A percentile compares a stretch with the other conserved stretches of the same genome.
Conservation (phyloP, 805 yeast genomes). For the Sugiyamaella smithiae region DNA sequence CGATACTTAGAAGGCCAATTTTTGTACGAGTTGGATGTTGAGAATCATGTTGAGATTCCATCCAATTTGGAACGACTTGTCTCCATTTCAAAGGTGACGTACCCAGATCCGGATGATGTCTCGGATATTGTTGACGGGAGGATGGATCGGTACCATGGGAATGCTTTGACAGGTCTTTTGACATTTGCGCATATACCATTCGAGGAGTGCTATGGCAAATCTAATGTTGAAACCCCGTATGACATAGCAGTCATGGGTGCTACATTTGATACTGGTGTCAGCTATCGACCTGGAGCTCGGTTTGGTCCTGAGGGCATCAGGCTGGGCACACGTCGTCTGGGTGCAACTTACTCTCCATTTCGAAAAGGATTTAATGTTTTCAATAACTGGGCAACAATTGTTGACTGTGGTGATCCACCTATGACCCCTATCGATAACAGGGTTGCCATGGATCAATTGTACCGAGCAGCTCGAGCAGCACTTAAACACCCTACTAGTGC, state of each 20-base stretch:
- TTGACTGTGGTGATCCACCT: conserved; percentile 68
- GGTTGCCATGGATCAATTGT: conserved; percentile 57
- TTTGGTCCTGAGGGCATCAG: conserved; percentile 59
- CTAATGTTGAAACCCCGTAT: conserved; percentile 33
- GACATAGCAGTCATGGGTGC: conserved; percentile 76
- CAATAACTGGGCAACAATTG: conserved; percentile 19
- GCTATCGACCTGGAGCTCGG: conserved; percentile 76
- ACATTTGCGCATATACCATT: conserved; percentile 5
- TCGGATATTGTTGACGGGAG: background rate
- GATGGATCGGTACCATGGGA: conserved; percentile 2
- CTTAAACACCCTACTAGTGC: conserved; percentile 23
- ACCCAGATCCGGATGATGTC: background rate
- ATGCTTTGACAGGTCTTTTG: conserved; percentile 1
- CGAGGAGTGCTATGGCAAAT: background rate
- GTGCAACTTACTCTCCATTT: background rate
- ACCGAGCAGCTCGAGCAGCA: conserved; percentile 47
- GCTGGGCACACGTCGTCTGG: conserved; percentile 42
- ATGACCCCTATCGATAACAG: conserved; percentile 63
- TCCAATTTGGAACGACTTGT: background rate
- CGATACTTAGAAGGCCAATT: background rate
- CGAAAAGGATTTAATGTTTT: background rate
- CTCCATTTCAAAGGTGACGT: background rate
- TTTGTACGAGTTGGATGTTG: background rate
- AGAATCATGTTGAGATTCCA: background rate
- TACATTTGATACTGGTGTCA: conserved; percentile 78